These are phyloP conservation scores for Cladorrhinum sp. DNA, from an alignment of 2,329 filamentous ascomycete genomes.

Conservation along the genomic window DNA sequence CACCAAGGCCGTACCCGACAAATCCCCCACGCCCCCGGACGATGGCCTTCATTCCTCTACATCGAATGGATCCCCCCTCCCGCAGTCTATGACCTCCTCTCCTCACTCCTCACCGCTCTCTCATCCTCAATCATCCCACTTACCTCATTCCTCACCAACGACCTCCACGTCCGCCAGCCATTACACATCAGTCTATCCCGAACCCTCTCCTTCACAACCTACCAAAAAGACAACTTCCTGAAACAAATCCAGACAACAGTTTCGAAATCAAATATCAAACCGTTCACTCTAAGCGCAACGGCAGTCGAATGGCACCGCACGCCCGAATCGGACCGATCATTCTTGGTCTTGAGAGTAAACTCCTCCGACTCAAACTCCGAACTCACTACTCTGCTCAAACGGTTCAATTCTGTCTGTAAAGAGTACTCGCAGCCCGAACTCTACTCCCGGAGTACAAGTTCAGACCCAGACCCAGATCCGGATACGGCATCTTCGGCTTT, in stretches of 20 bases:
- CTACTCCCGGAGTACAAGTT: conserved; percentile 48
- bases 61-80: conserved; percentile 71
- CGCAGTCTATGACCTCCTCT: conserved; percentile 47
- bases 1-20: conserved; percentile 82
- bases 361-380: conserved; percentile 43
- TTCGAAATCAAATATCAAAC: conserved; percentile 27
- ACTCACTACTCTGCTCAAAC: conserved; percentile 59
- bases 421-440: conserved; percentile 65
- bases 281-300: conserved; percentile 31
- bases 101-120: conserved; percentile 40
- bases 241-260: conserved; percentile 48
- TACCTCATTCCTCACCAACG: conserved; percentile 69
- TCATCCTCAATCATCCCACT: conserved; percentile 41
- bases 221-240: conserved; percentile 68
- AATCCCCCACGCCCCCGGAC: conserved; percentile 79
- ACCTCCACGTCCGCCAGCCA: conserved; percentile 73
- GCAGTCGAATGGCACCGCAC: conserved; percentile 50
- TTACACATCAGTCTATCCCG: conserved; percentile 90
- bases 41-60: conserved; percentile 92
- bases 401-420: conserved; percentile 63
- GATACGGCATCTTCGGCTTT: too few species aligned
- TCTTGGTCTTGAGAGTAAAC: conserved; percentile 71
- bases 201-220: conserved; percentile 69
- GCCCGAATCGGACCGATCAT: conserved; percentile 67
- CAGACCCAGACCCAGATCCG: conserved; percentile 20